Base-by-base conservation (phyloP, 2,329 filamentous ascomycete species). In the Scopulariopsis brevicaulis region DNA sequence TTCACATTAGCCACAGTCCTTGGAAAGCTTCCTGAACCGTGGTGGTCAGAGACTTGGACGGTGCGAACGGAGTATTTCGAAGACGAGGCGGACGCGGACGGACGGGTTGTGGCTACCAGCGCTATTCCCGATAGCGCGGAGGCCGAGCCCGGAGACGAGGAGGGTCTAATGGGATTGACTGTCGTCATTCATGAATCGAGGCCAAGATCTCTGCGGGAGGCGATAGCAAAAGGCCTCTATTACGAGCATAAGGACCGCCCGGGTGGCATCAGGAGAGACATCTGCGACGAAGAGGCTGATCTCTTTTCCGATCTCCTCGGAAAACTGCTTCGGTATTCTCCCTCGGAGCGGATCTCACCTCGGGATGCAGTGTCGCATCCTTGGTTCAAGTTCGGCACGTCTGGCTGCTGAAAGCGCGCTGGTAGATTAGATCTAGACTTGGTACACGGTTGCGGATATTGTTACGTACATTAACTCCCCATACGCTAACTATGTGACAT, bases 31-130 rank as follows among this genome's bases (percentile, higher is more conserved):
- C 68, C 69, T 0, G 64, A 66, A 24, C 62, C 63, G 0, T 69
- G 65, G 66, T 70, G 69, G 68, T 64, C 61, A 0, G 64, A 58
- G 3, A 46, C 40, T 8, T 71, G 69, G 69, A 62, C 63, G 7
- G 57, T 37, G 0, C 63, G 66, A 1, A 60, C 48, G 1, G 48
- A 58, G 0, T 66, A 61, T 18, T 70, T 67, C 22, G 57, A 65
- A 25, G 62, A 66, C 25, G 61, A 65, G 12, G 57, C 35, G 20
- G 60, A 64, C 32, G 59, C 37, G 32, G 22, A 58, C 12, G 61
- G 61, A 62, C 12, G 6, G 4, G 53, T 40, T 24, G 18, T 37
- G 14, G 15, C 34, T 8, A 28, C 53, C 5, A 35, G 34, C 32
- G 15, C 40, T 18, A 35, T 35, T 12, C 34, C 28, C 6, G 12